phyloP scores from a whole-genome alignment of 2,329 filamentous ascomycete species.

The Pseudogymnoascus sp. region DNA sequence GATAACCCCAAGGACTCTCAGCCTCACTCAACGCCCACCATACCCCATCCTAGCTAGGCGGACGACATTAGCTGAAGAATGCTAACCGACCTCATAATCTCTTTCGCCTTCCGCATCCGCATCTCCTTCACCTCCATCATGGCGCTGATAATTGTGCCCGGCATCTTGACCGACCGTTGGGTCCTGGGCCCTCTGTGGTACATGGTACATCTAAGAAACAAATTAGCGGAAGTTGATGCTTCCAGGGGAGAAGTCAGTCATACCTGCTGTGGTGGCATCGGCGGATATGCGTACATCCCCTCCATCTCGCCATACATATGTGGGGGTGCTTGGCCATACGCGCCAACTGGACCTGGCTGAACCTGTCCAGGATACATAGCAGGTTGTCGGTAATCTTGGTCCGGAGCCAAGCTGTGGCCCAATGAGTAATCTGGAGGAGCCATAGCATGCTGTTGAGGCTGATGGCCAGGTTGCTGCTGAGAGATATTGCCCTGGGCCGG shows the following conservation, averaged over 20 bases:
- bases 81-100: constrained; percentile 34
- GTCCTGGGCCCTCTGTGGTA: constrained; percentile 31
- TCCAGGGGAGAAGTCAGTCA: constrained; percentile 22
- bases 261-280: constrained; percentile 79
- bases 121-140: constrained; percentile 34
- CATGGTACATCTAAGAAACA: constrained; percentile 33
- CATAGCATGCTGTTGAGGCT: constrained; percentile 54
- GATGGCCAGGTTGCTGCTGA: constrained; percentile 39
- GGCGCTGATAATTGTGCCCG: constrained; percentile 30
- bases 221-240: neutral
- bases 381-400: constrained; percentile 72
- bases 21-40: constrained; percentile 5
- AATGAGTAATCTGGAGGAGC: constrained; percentile 53
- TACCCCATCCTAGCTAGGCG: neutral
- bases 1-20: neutral
- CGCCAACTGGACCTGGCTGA: constrained; percentile 60
- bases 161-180: constrained; percentile 30
- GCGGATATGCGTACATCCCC: constrained; percentile 76
- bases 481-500: constrained; percentile 42
- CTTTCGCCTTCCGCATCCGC: constrained; percentile 38
- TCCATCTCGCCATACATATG: constrained; percentile 76
- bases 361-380: constrained; percentile 78
- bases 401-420: constrained; percentile 55
- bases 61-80: constrained; percentile 56
- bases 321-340: constrained; percentile 66